A percentile compares a stretch with the other conserved stretches of the same genome.
phyloP scores from a whole-genome alignment of 139 green algal genomes.

The Zygnema circumcarinatum region DNA sequence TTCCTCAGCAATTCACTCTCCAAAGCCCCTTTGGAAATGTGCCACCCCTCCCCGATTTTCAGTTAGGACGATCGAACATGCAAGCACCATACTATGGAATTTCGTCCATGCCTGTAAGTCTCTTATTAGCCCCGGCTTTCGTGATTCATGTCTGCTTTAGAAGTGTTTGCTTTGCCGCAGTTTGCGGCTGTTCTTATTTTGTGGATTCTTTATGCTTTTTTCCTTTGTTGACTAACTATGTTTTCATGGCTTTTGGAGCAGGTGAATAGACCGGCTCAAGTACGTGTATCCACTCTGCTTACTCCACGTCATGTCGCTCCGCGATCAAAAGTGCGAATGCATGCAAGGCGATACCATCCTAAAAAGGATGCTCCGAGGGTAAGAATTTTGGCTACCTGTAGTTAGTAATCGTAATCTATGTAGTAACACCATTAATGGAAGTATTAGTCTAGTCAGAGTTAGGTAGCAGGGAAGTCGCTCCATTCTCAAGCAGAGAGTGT shows the following conservation, averaged over 20 bases:
- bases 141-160: neutral
- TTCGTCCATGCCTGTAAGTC: constrained; percentile 35
- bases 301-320: constrained; percentile 74
- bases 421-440: neutral
- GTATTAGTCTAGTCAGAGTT: too few species aligned
- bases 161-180: neutral
- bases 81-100: constrained; percentile 81
- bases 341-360: constrained; percentile 54
- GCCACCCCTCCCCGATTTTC: constrained; percentile 39
- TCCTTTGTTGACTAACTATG: neutral
- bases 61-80: neutral
- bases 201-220: neutral
- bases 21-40: constrained; percentile 53
- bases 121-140: neutral
- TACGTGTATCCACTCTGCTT: constrained; percentile 56
- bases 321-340: constrained; percentile 63
- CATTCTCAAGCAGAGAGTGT: too few species aligned
- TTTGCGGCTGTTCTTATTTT: neutral
- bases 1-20: neutral
- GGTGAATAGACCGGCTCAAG: constrained; percentile 12
- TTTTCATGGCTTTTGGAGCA: neutral
- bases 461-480: too few species aligned
- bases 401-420: neutral
- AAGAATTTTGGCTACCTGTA: neutral
- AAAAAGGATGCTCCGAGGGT: constrained; percentile 25